phyloP scores from a whole-genome alignment of 768 basidiomycete genomes.

The Coprinopsis cinerea region DNA sequence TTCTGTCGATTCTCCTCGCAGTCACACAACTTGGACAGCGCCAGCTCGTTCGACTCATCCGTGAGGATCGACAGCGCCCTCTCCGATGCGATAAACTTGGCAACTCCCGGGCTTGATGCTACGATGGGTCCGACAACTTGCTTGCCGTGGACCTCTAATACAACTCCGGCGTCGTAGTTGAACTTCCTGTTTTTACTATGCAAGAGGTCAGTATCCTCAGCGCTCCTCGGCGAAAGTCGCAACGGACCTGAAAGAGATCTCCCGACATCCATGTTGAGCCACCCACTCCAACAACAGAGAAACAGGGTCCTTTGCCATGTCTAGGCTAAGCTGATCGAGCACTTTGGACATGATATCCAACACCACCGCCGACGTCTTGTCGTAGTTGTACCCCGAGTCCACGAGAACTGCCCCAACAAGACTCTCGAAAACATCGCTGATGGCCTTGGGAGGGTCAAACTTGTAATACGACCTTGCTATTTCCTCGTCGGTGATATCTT shows the following conservation, averaged over 20 bases:
- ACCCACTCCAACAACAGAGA: constrained; percentile 68
- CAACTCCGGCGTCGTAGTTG: constrained; percentile 36
- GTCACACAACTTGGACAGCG: constrained; percentile 34
- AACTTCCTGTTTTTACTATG: constrained; percentile 18
- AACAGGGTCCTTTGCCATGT: constrained; percentile 64
- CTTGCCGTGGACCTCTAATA: constrained; percentile 53
- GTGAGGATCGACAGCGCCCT: constrained; percentile 48
- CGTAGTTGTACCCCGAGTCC: constrained; percentile 72
- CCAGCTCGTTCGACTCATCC: constrained; percentile 39
- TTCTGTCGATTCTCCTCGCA: constrained; percentile 23
- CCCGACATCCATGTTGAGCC: constrained; percentile 48
- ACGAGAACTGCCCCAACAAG: constrained; percentile 79
- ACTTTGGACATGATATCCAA: constrained; percentile 64
- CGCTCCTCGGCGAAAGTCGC: neutral
- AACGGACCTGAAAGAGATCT: constrained; percentile 18
- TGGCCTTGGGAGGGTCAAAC: constrained; percentile 79
- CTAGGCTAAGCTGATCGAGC: constrained; percentile 51
- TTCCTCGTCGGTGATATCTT: constrained; percentile 48
- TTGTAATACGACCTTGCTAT: constrained; percentile 71
- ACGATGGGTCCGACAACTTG: constrained; percentile 56
- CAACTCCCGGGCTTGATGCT: constrained; percentile 50
- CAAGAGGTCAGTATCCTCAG: constrained; percentile 3
- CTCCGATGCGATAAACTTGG: constrained; percentile 65
- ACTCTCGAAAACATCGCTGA: constrained; percentile 83
- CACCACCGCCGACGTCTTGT: constrained; percentile 55